Base-by-base conservation (phyloP, 2,329 filamentous ascomycete species). In the Coniochaeta sp. region DNA sequence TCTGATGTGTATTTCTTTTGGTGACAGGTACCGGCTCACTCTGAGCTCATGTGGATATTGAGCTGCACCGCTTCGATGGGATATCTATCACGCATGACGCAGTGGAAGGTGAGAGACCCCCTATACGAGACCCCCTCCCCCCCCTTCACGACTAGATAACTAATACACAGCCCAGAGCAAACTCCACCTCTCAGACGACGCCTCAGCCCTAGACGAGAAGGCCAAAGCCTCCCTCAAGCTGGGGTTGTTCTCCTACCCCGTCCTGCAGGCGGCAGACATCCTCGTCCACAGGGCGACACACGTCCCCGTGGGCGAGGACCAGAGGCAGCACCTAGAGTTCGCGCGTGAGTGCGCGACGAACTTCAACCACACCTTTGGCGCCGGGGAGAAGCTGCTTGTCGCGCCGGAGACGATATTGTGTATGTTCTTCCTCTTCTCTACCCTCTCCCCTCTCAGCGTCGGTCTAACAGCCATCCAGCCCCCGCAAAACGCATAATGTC, bases 31-130 rank as follows among this genome's bases (percentile, higher is more conserved):
- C 76, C 83, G 16, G 84, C 85, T 46, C 94, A 97, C 70, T 74
- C 87, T 4, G 91, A 97, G 68, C 77, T 99, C 57, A 95, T 96
- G 88, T 99, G 94, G 94, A 91, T 97, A 63, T 72, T 99, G 55
- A 92, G 89, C 64, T 96, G 91, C 58, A 87, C 88, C 50, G 89
- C 94, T 22, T 92, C 89, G 5, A 91, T 94, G 68, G 94, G 94
- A 33, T 95, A 96, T 69, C 74, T 99, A n/a, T 87, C 87, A 9
- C 79, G 94, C n/a, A 99, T 99, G 94, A 97, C 94, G 26, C 94
- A 97, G 69, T 99, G 94, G 91, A 99, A 99, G 83, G 90, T 89
- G 53, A 48, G 63, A 56, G 22, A 20, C 24, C 10, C 10, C 24
- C 13, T 42, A 5, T 12, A 12, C 13, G 31, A 8, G 20, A 24